Percentiles rank a stretch among this genome's conserved stretches.
phyloP scores from a whole-genome alignment of 768 basidiomycete species.

The Pisolithus sp. region DNA sequence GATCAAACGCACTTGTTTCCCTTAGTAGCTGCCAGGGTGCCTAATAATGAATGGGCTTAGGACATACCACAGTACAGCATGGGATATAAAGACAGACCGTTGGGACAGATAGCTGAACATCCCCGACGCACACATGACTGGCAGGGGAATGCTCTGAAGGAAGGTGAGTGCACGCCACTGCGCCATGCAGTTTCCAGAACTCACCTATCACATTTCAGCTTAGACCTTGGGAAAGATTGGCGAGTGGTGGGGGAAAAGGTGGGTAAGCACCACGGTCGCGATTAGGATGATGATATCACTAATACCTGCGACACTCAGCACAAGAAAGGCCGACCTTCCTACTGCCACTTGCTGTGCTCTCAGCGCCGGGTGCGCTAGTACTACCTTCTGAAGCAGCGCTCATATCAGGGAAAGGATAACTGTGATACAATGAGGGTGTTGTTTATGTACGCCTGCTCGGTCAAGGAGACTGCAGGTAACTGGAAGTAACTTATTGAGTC shows the following conservation, averaged over 20 bases:
- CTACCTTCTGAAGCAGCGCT: conserved; percentile 8
- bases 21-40: conserved; percentile 47
- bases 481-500: background rate
- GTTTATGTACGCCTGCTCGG: background rate
- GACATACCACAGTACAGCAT: background rate
- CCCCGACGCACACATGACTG: conserved; percentile 51
- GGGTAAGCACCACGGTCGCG: background rate
- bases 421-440: background rate
- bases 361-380: conserved; percentile 5
- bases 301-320: conserved; percentile 46
- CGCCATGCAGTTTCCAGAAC: background rate
- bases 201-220: conserved; percentile 48
- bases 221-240: conserved; percentile 31
- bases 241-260: background rate
- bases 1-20: conserved; percentile 44
- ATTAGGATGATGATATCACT: too few relatives aligned
- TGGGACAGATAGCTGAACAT: conserved; percentile 47
- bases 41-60: conserved; percentile 18
- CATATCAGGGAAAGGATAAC: conserved; percentile 1
- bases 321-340: conserved; percentile 41
- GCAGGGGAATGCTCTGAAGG: conserved; percentile 42
- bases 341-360: background rate
- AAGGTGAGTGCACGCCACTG: background rate
- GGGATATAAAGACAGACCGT: conserved; percentile 27
- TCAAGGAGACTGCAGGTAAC: background rate